Base-by-base conservation (phyloP, 164 flowering plant genomes). In the Aristolochia fimbriata region DNA sequence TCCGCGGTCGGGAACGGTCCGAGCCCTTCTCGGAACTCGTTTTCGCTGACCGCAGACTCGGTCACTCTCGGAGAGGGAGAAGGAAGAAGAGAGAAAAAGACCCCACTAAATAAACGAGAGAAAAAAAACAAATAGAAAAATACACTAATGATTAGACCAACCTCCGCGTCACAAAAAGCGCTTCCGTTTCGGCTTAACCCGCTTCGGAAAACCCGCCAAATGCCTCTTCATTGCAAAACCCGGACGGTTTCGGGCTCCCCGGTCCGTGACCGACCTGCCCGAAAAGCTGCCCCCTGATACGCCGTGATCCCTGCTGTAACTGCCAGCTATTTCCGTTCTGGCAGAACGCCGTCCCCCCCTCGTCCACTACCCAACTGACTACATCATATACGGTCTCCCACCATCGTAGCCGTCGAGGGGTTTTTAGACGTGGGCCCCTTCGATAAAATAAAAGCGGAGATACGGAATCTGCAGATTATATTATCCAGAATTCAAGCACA, bases 141-240 rank as follows among this genome's bases (percentile, higher is more conserved):
- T 65, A 64, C 63, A 13, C 77, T 61, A 77, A 81, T 81, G 60
- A 78, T 81, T 77, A 70, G 73, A 51, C 83, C 78, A 74, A 74
- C 80, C 78, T 73, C 78, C 81, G 72, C 75, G 64, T 74, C 69
- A 65, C 58, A 65, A 64, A 62, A 37, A 60, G 30, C 30, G 30
- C 30, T 27, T 27, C 30, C 3, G 30, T 27, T 27, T 27, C 30
- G 30, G 30, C 30, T 27, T 27, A 2, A 27, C 30, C 30, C 64
- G 49, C 33, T 30, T 7, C 25, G 16, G 20, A n/a, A 24, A 41
- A 55, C 11, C 56, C 27, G 25, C 56, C 55, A 41, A 47, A 22
- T 13, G 56, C 52, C 14, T 12, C 19, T 49, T 1, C 52, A 3
- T 27, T 20, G 22, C 17, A 64, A 56, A 63, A 69, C 55, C 51